Evolutionary conservation across 192 early-diverging fungal genomes (phyloP), one percentile per base, ranked within the genome.

Genomic region (Backusella morwellensis): DNA sequence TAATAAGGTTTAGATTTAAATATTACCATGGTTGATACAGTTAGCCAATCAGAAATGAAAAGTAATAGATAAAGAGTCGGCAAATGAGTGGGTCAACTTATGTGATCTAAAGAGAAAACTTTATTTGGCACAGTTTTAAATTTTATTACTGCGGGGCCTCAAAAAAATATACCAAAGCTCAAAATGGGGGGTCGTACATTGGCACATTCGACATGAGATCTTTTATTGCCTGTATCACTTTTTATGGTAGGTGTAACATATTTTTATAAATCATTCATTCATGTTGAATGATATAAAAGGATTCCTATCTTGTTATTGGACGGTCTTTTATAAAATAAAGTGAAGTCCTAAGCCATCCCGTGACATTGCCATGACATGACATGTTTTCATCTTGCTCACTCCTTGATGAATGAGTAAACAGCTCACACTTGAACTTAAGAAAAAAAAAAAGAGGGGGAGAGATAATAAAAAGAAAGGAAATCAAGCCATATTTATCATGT

Each of bases 91-190:
- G n/a, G 23, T 21, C 4, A 21, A 0, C 2, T 21, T 59, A 11
- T 59, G 54, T 59, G 23, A 59, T 59, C 54, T 59, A 23, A 59
- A 59, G 54, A 59, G 54, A 59, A 56, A 59, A 59, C 52, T 56
- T 56, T 56, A 56, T 56, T 40, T 56, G 19, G 21, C 52, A 23
- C 52, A 21, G 52, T 56, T 56, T 56, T 56, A 26, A 23, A 59
- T 59, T n/a, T 19, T 59, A 11, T 32, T 23, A 9, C 4, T 7
- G 54, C 54, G 0, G 54, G 1, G 9, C 2, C 23, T 50, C 1
- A 50, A 50, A n/a, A 44, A 17, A 52, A 52, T n/a, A 52, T 26
- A 59, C 7, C n/a, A 59, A 26, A 32, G 32, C 21, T 26, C n/a
- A 26, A 59, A 59, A 26, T 26, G 8, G 21, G 8, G 8, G 9